Percentiles rank a stretch among this genome's conserved stretches.
Evolutionary conservation across 2,329 filamentous ascomycete genomes (phyloP).

Genomic region (Taxawa tesnikishii): DNA sequence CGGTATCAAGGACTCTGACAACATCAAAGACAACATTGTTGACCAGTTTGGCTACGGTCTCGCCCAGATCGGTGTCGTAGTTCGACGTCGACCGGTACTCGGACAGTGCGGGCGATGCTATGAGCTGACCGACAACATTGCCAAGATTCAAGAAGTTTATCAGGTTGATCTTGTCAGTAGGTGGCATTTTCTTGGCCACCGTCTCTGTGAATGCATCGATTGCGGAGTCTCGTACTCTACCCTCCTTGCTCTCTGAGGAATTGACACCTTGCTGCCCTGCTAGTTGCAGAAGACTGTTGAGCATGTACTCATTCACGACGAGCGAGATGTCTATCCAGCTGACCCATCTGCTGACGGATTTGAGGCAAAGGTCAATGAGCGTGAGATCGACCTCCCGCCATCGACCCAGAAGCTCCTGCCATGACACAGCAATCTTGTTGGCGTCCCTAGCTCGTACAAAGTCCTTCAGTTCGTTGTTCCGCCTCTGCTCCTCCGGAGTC

Average conservation of each 20-base stretch:
- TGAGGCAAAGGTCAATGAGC: slow-evolving; percentile 78
- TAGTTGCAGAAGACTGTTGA: slow-evolving; percentile 73
- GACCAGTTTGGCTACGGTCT: slow-evolving; percentile 88
- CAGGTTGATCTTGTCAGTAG: slow-evolving; percentile 85
- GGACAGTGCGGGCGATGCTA: slow-evolving; percentile 67
- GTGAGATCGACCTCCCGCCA: slow-evolving; percentile 57
- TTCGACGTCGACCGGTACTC: slow-evolving; percentile 68
- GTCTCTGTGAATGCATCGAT: slow-evolving; percentile 95
- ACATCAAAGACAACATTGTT: slow-evolving; percentile 83
- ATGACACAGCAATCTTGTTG: slow-evolving; percentile 74
- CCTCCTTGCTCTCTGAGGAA: slow-evolving; percentile 44
- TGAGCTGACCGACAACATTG: slow-evolving; percentile 73
- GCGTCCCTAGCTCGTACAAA: slow-evolving; percentile 77
- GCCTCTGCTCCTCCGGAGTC: slow-evolving; percentile 65
- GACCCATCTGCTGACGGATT: slow-evolving; percentile 91
- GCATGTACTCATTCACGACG: slow-evolving; percentile 80
- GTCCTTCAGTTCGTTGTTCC: slow-evolving; percentile 85
- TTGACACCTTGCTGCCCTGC: slow-evolving; percentile 57
- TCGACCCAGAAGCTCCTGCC: slow-evolving; percentile 77
- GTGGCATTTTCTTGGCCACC: slow-evolving; percentile 94
- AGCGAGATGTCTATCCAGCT: slow-evolving; percentile 97
- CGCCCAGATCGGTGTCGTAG: slow-evolving; percentile 92
- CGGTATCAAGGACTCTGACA: slow-evolving; percentile 71
- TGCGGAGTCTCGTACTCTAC: slow-evolving; percentile 77
- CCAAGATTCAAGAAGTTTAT: slow-evolving; percentile 82